Conservation (phyloP, 176 grass and related monocot species). For the Lolium multiflorum region DNA sequence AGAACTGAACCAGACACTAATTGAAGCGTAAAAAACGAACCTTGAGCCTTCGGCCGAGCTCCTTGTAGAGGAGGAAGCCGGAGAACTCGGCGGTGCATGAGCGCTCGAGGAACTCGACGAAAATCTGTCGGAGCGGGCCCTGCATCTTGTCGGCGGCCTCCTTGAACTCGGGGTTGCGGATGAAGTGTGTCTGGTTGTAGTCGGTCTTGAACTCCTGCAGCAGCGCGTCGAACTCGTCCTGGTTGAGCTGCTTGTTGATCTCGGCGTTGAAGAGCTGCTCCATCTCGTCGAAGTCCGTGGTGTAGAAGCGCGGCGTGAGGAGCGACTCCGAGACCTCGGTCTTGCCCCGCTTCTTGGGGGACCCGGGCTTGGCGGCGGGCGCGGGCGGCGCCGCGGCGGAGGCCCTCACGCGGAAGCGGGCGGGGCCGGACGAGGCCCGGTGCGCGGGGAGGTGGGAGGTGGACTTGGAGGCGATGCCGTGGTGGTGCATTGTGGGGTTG, state of each 20-base stretch:
- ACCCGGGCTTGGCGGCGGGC: slow-evolving; percentile 22
- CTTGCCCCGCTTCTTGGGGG: slow-evolving; percentile 60
- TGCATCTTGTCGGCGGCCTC: slow-evolving; percentile 86
- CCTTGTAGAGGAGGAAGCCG: slow-evolving; percentile 96
- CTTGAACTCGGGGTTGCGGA: slow-evolving; percentile 95
- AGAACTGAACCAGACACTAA: neutral
- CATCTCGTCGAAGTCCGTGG: slow-evolving; percentile 98
- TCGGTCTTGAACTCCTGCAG: slow-evolving; percentile 99
- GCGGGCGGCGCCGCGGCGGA: slow-evolving; percentile 40
- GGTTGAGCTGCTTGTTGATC: slow-evolving; percentile 96
- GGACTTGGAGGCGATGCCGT: slow-evolving; percentile 18
- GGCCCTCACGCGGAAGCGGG: slow-evolving; percentile 46
- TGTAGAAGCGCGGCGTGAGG: slow-evolving; percentile 91
- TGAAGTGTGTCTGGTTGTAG: slow-evolving; percentile 99
- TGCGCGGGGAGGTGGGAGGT: neutral
- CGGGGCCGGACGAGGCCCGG: neutral
- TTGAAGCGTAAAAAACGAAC: slow-evolving; percentile 33
- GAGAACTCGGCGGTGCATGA: slow-evolving; percentile 99
- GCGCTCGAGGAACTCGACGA: slow-evolving; percentile 98
- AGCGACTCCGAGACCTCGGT: slow-evolving; percentile 89
- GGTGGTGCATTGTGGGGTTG: slow-evolving; percentile 56
- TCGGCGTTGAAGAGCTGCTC: slow-evolving; percentile 92
- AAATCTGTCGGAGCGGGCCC: slow-evolving; percentile 83
- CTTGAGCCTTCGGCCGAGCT: slow-evolving; percentile 95
- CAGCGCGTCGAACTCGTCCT: slow-evolving; percentile 90